Base-by-base conservation (phyloP, 2,329 filamentous ascomycete species). In the Aspergillus pseudoterreus region DNA sequence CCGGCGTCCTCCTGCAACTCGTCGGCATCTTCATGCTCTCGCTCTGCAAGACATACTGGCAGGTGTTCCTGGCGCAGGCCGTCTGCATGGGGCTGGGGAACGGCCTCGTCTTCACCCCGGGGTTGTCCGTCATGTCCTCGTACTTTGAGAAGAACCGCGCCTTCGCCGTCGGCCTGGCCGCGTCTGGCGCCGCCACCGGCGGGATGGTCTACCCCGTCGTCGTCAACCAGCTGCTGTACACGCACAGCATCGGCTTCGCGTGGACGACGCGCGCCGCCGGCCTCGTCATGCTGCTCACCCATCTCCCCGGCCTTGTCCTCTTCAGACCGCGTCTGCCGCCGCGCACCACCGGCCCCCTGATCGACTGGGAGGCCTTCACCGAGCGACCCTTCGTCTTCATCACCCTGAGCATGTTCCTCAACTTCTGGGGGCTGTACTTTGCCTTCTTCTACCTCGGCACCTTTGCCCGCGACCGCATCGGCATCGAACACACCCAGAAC, bases 391-490 rank as follows among this genome's bases (percentile, higher is more conserved):
- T 84, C 52, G 62, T 76, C 0, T 61, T 80, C 9, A 79, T 79
- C 55, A 67, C 74, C 1, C 46, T 73, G 2, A 75, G 75, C 4
- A 72, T 75, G 54, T 76, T 75, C 51, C 67, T 75, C 48, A 64
- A 63, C 50, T 82, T 81, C 61, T 71, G 75, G 55, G 76, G 78
- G 1, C 63, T 82, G 1, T 85, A 83, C 57, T 79, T 83, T 50
- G 76, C 76, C 4, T 83, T 82, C 59, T 84, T 80, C 68, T 86
- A 84, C 65, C 63, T 85, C 30, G 70, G 77, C 0, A 71, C 77
- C 0, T 84, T 76, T 61, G 69, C 69, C 3, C 72, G 75, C 32
- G 78, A 71, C n/a, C 62, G 64, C 6, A 59, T 75, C 17, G 57
- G 58, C 5, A 73, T 83, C 50, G 71, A 70, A 4, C 73, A 79